Conservation (phyloP, 768 basidiomycete species). For the Agrocybe pediades region DNA sequence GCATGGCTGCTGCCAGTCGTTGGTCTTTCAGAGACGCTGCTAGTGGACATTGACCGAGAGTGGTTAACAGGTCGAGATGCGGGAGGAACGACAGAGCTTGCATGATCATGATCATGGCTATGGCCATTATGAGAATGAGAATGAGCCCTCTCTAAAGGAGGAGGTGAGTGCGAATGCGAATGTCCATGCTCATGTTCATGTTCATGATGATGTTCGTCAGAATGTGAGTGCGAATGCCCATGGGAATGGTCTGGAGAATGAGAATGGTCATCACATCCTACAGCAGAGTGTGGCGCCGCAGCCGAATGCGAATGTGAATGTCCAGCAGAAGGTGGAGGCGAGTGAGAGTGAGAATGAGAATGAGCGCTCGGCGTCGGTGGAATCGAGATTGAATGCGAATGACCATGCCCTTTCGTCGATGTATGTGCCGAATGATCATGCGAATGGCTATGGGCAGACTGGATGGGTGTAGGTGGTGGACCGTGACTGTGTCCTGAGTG, state of each 20-base stretch:
- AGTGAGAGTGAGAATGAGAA: slow-evolving; percentile 10
- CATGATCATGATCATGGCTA: slow-evolving; percentile 27
- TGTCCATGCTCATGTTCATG: slow-evolving; percentile 13
- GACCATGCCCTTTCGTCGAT: slow-evolving; percentile 20
- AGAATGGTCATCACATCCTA: no score
- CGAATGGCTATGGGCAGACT: slow-evolving; percentile 11
- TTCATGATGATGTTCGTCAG: slow-evolving; percentile 7
- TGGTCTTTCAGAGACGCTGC: slow-evolving; percentile 16
- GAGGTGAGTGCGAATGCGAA: slow-evolving; percentile 14
- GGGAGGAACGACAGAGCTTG: neutral
- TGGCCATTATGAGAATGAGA: slow-evolving; percentile 66
- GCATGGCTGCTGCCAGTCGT: slow-evolving; percentile 12
- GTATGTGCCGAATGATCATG: slow-evolving; percentile 15
- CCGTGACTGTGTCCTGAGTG: slow-evolving; percentile 37
- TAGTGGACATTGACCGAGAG: slow-evolving; percentile 15
- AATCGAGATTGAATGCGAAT: slow-evolving; percentile 21
- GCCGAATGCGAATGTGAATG: slow-evolving; percentile 28
- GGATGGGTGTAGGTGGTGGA: slow-evolving; percentile 11
- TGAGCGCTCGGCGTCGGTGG: slow-evolving; percentile 7
- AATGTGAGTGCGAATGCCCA: slow-evolving; percentile 24
- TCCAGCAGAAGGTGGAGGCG: neutral
- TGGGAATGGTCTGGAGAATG: slow-evolving; percentile 30
- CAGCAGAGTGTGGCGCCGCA: slow-evolving; percentile 18
- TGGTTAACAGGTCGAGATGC: slow-evolving; percentile 45
- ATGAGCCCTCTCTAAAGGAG: slow-evolving; percentile 28